phyloP scores from a whole-genome alignment of 176 grass and related monocot genomes.

The Leersia perrieri region DNA sequence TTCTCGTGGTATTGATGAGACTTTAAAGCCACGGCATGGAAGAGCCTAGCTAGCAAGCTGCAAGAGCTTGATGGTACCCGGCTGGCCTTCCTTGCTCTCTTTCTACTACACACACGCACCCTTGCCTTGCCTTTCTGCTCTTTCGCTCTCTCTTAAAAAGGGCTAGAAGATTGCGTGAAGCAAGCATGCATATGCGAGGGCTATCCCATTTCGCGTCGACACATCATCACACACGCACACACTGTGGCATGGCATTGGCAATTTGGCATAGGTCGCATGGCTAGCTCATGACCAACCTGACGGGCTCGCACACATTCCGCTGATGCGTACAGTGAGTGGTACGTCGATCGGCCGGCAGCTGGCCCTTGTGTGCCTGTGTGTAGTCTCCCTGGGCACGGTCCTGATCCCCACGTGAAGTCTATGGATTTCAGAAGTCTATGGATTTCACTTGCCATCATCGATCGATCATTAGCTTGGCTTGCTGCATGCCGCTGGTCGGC shows the following conservation, averaged over 20 bases:
- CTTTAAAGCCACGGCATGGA: conserved; percentile 99
- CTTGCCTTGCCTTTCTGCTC: conserved; percentile 50
- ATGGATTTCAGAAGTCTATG: conserved; percentile 43
- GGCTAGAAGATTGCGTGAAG: conserved; percentile 96
- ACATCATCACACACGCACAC: neutral
- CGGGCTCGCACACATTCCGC: neutral
- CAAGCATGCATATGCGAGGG: conserved; percentile 65
- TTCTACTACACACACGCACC: conserved; percentile 26
- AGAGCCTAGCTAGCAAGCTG: conserved; percentile 21
- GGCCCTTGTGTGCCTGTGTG: neutral
- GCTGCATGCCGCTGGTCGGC: neutral
- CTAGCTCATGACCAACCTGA: too few relatives aligned
- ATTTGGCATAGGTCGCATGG: neutral
- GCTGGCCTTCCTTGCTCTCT: conserved; percentile 23
- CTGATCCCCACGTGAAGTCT: neutral
- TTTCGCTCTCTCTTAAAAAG: conserved; percentile 44
- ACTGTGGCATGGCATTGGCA: neutral
- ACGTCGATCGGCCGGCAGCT: neutral
- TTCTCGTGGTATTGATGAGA: conserved; percentile 85
- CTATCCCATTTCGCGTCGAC: conserved; percentile 38
- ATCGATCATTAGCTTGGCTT: neutral
- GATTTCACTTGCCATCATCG: conserved; percentile 40
- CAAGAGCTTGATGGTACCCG: conserved; percentile 35
- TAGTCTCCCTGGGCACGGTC: neutral
- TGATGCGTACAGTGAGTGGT: neutral